Evolutionary conservation across 257 asterid species (phyloP).

Genomic region (Fraxinus excelsior): DNA sequence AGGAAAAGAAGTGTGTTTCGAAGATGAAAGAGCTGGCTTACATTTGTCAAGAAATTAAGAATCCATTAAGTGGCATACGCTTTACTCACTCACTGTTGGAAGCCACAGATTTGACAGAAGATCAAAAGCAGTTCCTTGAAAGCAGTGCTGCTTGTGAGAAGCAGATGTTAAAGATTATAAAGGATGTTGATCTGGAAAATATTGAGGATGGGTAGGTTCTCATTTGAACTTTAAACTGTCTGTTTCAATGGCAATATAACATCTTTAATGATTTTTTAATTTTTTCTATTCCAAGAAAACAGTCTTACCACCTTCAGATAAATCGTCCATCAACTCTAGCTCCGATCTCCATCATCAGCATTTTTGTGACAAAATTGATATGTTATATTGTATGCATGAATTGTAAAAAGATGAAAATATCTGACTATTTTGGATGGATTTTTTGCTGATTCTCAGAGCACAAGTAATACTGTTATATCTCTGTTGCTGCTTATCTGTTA

Average conservation of each 20-base stretch:
- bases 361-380: background rate
- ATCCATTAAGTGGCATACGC: conserved; percentile 75
- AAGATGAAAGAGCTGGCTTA: conserved; percentile 86
- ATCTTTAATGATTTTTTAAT: background rate
- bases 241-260: background rate
- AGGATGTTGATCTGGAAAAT: conserved; percentile 66
- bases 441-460: background rate
- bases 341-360: background rate
- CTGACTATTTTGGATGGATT: background rate
- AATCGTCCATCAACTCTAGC: background rate
- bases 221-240: background rate
- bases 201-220: conserved; percentile 71
- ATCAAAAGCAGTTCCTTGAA: conserved; percentile 78
- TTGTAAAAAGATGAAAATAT: background rate
- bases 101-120: conserved; percentile 63
- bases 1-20: conserved; percentile 55
- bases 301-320: background rate
- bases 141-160: conserved; percentile 89
- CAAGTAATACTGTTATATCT: background rate
- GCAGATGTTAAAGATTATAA: conserved; percentile 76
- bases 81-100: conserved; percentile 78
- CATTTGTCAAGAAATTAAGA: conserved; percentile 75
- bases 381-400: background rate
- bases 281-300: too few species aligned
- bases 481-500: conserved; percentile 6